These are phyloP conservation scores for Aureobasidium zeae DNA, from an alignment of 2,329 filamentous ascomycete genomes.

Conservation along the genomic window DNA sequence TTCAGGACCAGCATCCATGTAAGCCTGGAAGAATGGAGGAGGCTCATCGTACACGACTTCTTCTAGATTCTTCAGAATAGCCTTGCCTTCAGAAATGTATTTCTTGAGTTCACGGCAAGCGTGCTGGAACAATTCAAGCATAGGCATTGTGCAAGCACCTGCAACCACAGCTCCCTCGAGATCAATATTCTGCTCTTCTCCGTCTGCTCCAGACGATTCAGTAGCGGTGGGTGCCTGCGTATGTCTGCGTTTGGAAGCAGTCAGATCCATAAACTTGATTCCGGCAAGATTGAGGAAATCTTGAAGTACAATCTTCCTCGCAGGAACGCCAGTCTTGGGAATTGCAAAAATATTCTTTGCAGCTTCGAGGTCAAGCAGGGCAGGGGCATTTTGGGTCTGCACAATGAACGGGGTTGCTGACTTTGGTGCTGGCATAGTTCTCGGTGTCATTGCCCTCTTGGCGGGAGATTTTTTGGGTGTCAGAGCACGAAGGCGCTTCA, in stretches of 20 bases:
- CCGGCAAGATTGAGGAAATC: constrained; percentile 93
- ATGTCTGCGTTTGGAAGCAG: constrained; percentile 74
- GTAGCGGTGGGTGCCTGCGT: constrained; percentile 54
- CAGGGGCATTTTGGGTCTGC: constrained; percentile 19
- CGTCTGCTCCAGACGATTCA: constrained; percentile 14
- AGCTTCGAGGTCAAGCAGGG: constrained; percentile 17
- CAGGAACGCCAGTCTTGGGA: constrained; percentile 16
- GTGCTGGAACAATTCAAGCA: constrained; percentile 91
- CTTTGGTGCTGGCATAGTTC: constrained; percentile 32
- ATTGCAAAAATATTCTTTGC: constrained; percentile 22
- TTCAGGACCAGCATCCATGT: constrained; percentile 73
- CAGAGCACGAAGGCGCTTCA: constrained; percentile 28
- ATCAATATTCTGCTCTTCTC: constrained; percentile 24
- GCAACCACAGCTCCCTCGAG: constrained; percentile 77
- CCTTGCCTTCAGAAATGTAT: constrained; percentile 87
- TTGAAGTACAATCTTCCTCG: constrained; percentile 54
- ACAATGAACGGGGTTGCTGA: constrained; percentile 18
- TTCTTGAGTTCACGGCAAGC: constrained; percentile 91
- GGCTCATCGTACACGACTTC: constrained; percentile 82
- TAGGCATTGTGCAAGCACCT: constrained; percentile 81
- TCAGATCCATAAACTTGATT: constrained; percentile 96
- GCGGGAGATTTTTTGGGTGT: constrained; percentile 28
- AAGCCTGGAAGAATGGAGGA: constrained; percentile 83
- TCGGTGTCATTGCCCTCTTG: constrained; percentile 33
- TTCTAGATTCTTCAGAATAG: constrained; percentile 85